phyloP scores from a whole-genome alignment of 331 rosid genomes.

The Malus hybrid region DNA sequence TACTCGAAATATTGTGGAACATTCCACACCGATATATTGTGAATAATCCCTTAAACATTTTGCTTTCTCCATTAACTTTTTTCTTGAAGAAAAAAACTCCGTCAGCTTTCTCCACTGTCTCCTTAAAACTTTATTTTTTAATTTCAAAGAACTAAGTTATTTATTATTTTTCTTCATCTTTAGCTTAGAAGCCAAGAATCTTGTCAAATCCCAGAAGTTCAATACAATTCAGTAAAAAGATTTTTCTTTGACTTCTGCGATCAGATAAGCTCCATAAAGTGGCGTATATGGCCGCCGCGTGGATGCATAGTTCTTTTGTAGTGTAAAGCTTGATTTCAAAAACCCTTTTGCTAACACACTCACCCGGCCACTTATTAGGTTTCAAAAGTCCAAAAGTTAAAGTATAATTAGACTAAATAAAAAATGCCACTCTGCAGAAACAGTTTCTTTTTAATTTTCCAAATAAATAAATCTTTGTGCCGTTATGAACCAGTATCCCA shows the following conservation, averaged over 20 bases:
- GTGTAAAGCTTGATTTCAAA: conserved; percentile 13
- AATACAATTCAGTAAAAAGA: conserved; percentile 5
- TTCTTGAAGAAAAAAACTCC: background rate
- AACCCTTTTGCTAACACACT: background rate
- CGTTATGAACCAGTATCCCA: background rate
- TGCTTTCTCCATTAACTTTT: background rate
- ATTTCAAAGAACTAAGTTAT: background rate
- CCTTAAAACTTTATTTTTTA: background rate
- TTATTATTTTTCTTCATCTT: conserved; percentile 3
- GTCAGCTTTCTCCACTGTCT: background rate
- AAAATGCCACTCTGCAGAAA: background rate
- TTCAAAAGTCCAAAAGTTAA: background rate
- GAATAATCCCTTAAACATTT: background rate
- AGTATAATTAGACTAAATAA: background rate
- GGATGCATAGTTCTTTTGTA: conserved; percentile 3
- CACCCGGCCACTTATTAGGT: background rate
- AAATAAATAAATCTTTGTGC: background rate
- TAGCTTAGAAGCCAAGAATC: conserved; percentile 32
- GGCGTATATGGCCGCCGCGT: conserved; percentile 14
- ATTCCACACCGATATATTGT: background rate
- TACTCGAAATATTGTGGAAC: background rate
- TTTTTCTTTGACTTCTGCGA: background rate
- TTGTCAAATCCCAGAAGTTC: conserved; percentile 24
- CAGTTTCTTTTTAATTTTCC: background rate
- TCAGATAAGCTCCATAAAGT: background rate